These are phyloP conservation scores for Apiotrichum sp. DNA, from an alignment of 1,284 basidiomycete genomes.

Conservation along the genomic window DNA sequence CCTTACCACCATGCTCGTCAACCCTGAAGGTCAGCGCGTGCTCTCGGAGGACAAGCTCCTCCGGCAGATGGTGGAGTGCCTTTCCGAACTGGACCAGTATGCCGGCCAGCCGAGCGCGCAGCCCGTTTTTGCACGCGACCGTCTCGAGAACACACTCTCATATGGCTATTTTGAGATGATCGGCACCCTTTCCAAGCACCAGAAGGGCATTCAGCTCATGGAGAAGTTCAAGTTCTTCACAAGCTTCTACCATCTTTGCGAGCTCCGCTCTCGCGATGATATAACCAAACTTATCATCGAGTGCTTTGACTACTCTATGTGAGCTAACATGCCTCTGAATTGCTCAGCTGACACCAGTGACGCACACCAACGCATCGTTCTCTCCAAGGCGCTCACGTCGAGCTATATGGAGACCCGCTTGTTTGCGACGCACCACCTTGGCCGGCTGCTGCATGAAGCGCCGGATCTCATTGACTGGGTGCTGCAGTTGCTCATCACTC, in stretches of 20 bases:
- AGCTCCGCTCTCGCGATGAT: slow-evolving; percentile 83
- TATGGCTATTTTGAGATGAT: slow-evolving; percentile 96
- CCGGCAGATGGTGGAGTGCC: slow-evolving; percentile 75
- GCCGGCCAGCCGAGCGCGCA: slow-evolving; percentile 50
- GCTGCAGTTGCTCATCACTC: slow-evolving; percentile 80
- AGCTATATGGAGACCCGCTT: slow-evolving; percentile 81
- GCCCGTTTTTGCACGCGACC: slow-evolving; percentile 76
- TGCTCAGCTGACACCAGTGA: slow-evolving; percentile 49
- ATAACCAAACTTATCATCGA: slow-evolving; percentile 85
- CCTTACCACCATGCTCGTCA: slow-evolving; percentile 74
- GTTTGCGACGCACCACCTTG: slow-evolving; percentile 82
- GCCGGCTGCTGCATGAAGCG: slow-evolving; percentile 53
- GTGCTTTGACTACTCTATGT: slow-evolving; percentile 77
- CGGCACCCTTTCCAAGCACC: slow-evolving; percentile 76
- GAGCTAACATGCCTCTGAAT: no score
- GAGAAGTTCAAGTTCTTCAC: slow-evolving; percentile 92
- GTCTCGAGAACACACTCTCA: slow-evolving; percentile 75
- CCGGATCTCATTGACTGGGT: slow-evolving; percentile 72
- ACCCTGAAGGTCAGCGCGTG: slow-evolving; percentile 75
- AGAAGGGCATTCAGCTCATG: slow-evolving; percentile 85
- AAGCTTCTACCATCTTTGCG: slow-evolving; percentile 87
- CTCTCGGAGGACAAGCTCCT: slow-evolving; percentile 83
- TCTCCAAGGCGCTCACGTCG: slow-evolving; percentile 89
- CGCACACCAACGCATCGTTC: slow-evolving; percentile 81
- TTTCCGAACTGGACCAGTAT: slow-evolving; percentile 81